Evolutionary conservation across 2,329 filamentous ascomycete genomes (phyloP), one percentile per base, ranked within the genome.

Genomic region (Fusarium continuum): DNA sequence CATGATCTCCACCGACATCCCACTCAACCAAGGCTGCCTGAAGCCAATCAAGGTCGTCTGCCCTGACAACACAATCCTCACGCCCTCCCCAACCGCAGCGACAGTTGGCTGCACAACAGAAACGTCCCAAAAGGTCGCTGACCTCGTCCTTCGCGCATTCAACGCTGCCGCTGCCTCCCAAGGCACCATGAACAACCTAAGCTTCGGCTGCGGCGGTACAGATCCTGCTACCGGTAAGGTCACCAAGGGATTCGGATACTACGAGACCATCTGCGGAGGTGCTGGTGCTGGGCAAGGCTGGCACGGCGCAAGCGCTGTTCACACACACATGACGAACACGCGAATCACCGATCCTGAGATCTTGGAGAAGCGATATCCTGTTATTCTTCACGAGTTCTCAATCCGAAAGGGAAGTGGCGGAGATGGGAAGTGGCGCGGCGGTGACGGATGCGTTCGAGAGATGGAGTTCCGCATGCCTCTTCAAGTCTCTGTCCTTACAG

Each of bases 381-480:
- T 69, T 6, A 61, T 77, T 14, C 59, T 77, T 0, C 70, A 71
- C 7, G 68, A 72, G 40, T 77, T 76, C 34, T 65, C 52, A 1
- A 65, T 77, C 13, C 68, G 75, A 0, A 53, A 43, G 2, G 70
- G 67, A 1, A 70, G 65, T 13, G 87, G 86, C 0, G 91, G 91
- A 0, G 70, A 72, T 3, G 91, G 91, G 0, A 82, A 85, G 71
- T 86, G 91, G 68, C 76, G 77, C 0, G 91, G 91, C n/a, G 91
- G 91, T 2, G 87, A 93, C 67, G 92, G 92, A 11, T 88, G 91
- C 0, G 79, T 93, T 0, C 78, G 91, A 0, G 92, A 95, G 58
- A 92, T 95, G 56, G 91, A 95, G 75, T 93, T 93, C 74, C 82
- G 91, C 3, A 87, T 91, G 35, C 89, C 90, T 0, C 84, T 95